These are phyloP conservation scores for Ceratocystis lukuohia DNA, from an alignment of 2,329 filamentous ascomycete species.

Conservation along the genomic window DNA sequence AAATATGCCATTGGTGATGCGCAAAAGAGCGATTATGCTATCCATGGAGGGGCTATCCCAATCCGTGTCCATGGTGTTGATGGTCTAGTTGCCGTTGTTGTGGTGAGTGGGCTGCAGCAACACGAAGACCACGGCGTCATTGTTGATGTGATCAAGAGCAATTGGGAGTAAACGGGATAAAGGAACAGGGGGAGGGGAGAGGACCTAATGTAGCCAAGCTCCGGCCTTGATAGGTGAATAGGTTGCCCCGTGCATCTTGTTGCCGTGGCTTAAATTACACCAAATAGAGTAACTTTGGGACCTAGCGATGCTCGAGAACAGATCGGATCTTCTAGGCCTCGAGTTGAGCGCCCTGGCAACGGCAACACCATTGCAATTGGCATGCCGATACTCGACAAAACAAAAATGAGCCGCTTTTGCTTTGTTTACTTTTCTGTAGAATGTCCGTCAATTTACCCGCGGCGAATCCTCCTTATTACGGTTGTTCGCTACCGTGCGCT, in stretches of 20 bases:
- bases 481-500: not conserved
- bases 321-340: too few species aligned
- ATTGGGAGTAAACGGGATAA: not conserved
- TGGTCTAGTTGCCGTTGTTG: slow-evolving; percentile 59
- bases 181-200: not conserved
- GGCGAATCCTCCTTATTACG: not conserved
- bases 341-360: not conserved
- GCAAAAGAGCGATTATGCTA: slow-evolving; percentile 50
- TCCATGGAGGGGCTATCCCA: slow-evolving; percentile 65
- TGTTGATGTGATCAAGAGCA: slow-evolving; percentile 44
- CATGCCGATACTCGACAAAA: not conserved
- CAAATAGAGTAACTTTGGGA: too few species aligned
- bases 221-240: too few species aligned
- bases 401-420: not conserved
- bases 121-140: slow-evolving; percentile 66
- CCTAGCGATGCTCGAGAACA: too few species aligned
- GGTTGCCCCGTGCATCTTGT: too few species aligned
- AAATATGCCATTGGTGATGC: slow-evolving; percentile 50
- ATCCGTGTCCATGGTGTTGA: slow-evolving; percentile 60
- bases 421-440: not conserved
- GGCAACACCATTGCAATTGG: not conserved
- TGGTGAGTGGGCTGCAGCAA: slow-evolving; percentile 64
- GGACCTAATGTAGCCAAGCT: too few species aligned
- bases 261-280: too few species aligned
- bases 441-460: not conserved